These are phyloP conservation scores for Podila minutissima DNA, from an alignment of 192 early-diverging fungal genomes.

Conservation along the genomic window DNA sequence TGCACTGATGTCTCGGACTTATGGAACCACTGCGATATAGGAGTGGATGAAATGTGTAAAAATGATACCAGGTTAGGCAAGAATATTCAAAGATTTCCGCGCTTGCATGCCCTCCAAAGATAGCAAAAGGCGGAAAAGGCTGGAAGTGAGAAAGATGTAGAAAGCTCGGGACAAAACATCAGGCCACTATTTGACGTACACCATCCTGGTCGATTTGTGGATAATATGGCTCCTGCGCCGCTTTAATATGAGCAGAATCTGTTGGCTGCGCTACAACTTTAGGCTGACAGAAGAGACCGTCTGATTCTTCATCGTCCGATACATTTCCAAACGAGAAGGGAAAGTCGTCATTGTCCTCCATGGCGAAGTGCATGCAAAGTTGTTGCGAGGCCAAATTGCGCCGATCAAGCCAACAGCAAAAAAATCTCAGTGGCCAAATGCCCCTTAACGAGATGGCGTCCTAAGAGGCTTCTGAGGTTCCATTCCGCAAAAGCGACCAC, in stretches of 20 bases:
- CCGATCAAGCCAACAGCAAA: no score
- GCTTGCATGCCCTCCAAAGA: no score
- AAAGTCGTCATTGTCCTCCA: constrained; percentile 21
- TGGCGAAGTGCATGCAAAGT: no score
- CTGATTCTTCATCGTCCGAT: constrained; percentile 19
- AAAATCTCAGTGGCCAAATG: no score
- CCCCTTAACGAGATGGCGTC: no score
- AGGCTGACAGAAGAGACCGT: constrained; percentile 33
- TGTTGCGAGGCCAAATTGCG: no score
- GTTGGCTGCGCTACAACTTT: constrained; percentile 6
- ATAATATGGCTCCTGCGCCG: constrained; percentile 21
- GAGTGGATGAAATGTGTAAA: no score
- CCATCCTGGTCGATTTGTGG: constrained; percentile 41
- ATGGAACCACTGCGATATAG: constrained; percentile 31
- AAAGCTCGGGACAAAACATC: background rate
- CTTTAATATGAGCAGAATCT: background rate
- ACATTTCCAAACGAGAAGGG: constrained; percentile 37
- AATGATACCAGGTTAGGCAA: no score
- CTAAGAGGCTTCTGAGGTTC: no score
- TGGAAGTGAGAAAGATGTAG: background rate
- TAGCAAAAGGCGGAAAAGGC: no score
- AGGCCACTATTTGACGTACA: constrained; percentile 9
- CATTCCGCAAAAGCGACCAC: no score
- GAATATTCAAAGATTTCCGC: no score
- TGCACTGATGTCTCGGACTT: constrained; percentile 8